phyloP scores from a whole-genome alignment of 495 filamentous ascomycete species.

The Paragyromitra xinjiangensis region DNA sequence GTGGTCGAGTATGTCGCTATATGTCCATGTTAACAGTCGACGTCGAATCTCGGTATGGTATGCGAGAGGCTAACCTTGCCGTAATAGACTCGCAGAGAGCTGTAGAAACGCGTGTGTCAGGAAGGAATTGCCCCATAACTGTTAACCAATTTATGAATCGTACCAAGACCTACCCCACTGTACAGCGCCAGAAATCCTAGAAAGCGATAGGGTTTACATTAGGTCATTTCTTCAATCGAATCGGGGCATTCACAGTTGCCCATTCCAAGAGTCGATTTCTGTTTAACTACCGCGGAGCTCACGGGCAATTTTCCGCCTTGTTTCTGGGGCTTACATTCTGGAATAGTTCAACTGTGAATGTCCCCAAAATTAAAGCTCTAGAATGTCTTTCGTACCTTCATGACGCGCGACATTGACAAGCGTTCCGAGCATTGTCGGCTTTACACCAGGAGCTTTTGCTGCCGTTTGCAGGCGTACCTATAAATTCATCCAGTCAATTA shows the following conservation, averaged over 20 bases:
- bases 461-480: slow-evolving; percentile 89
- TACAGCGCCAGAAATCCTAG: slow-evolving; percentile 76
- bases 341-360: slow-evolving; percentile 21
- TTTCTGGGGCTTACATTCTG: background rate
- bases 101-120: slow-evolving; percentile 56
- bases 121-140: background rate
- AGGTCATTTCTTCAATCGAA: slow-evolving; percentile 17
- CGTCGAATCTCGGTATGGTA: slow-evolving; percentile 3
- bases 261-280: slow-evolving; percentile 15
- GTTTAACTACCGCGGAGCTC: background rate
- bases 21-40: slow-evolving; percentile 17
- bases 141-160: background rate
- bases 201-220: slow-evolving; percentile 3
- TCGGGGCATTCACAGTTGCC: slow-evolving; percentile 27
- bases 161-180: slow-evolving; percentile 68
- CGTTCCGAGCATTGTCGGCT: slow-evolving; percentile 75
- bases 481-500: slow-evolving; percentile 25
- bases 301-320: background rate
- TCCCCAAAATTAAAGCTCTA: background rate
- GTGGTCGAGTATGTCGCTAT: slow-evolving; percentile 82
- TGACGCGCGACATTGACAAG: slow-evolving; percentile 74
- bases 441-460: slow-evolving; percentile 61
- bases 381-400: slow-evolving; percentile 45
- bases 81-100: slow-evolving; percentile 89
- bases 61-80: slow-evolving; percentile 66